Evolutionary conservation across 2,329 filamentous ascomycete species (phyloP).

Genomic region (Keithomyces neogunnii): DNA sequence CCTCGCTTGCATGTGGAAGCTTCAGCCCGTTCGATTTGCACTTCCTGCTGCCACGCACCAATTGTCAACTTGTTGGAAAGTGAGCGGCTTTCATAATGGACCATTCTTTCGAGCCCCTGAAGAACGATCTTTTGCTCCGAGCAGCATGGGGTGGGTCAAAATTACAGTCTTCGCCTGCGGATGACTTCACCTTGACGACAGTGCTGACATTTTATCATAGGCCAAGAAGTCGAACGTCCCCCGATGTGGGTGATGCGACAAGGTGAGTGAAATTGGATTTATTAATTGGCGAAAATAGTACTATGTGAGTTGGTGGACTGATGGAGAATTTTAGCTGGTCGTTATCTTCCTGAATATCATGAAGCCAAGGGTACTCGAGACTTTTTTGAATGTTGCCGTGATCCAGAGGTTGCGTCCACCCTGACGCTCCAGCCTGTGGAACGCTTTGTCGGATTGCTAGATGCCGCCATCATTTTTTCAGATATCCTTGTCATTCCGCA

Average conservation of each 20-base stretch:
- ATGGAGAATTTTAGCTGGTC: slow-evolving; percentile 55
- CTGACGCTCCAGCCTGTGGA: slow-evolving; percentile 93
- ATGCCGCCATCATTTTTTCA: slow-evolving; percentile 97
- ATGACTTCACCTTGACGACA: background rate
- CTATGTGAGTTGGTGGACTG: background rate
- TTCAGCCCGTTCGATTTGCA: background rate
- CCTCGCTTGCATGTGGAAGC: background rate
- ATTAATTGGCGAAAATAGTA: background rate
- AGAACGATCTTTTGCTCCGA: slow-evolving; percentile 88
- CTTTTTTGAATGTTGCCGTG: slow-evolving; percentile 96
- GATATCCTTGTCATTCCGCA: slow-evolving; percentile 97
- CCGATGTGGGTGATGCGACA: slow-evolving; percentile 99
- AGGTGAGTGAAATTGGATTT: slow-evolving; percentile 45
- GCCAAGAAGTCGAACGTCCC: slow-evolving; percentile 82
- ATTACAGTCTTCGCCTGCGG: background rate
- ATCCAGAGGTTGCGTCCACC: slow-evolving; percentile 85
- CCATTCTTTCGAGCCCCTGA: slow-evolving; percentile 68
- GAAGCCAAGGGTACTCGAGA: slow-evolving; percentile 83
- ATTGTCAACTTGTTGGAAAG: background rate
- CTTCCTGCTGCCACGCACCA: background rate
- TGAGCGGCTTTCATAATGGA: slow-evolving; percentile 41
- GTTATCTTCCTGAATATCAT: slow-evolving; percentile 97
- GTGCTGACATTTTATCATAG: slow-evolving; percentile 32
- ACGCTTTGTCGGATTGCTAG: slow-evolving; percentile 80
- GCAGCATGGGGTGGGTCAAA: slow-evolving; percentile 70